Evolutionary conservation across 2,329 filamentous ascomycete species (phyloP), one percentile per base, ranked within the genome.

Genomic region (Colletotrichum gigasporum): DNA sequence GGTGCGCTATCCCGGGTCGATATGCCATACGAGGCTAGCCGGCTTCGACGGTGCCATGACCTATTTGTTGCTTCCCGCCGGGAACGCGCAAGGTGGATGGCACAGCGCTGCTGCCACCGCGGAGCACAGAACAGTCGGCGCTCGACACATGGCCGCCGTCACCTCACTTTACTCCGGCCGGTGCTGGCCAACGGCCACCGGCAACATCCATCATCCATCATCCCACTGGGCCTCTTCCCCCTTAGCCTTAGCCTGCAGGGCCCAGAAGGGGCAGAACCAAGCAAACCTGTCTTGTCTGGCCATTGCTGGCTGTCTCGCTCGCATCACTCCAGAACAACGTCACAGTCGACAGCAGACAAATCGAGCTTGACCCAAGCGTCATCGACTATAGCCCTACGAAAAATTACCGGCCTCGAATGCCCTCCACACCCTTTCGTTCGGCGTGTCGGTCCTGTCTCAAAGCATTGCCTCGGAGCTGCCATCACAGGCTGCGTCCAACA

Each of bases 1-100:
- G 56, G 56, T 54, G 55, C 56, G 41, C 56, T 30, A 58, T 61
- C 55, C 61, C 56, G 61, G 48, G 5, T 64, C 61, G 48, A 54
- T 61, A 61, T 61, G 42, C 61, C 61, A 55, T 61, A 64, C 48
- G 57, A 54, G 61, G 61, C 61, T 64, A 64, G 61, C 56, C 50
- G 26, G 28, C 41, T 12, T 22, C 24, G 30, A n/a, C 42, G 24
- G 12, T 54, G 26, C 39, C 47, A 30, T 61, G 10, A 24, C 34
- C 61, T 47, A 53, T 60, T 61, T 48, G 34, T 41, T 14, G n/a
- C 35, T 53, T 64, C 32, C 61, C 61, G 61, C 61, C 61, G 41
- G 42, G 56, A 61, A 64, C 61, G 61, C 56, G 41, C 48, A 42
- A 50, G n/a, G 26, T 22, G 52, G 18, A 56, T 37, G 53, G 18